Evolutionary conservation across 2,329 filamentous ascomycete species (phyloP).

Genomic region (Allantophomopsis lycopodina): DNA sequence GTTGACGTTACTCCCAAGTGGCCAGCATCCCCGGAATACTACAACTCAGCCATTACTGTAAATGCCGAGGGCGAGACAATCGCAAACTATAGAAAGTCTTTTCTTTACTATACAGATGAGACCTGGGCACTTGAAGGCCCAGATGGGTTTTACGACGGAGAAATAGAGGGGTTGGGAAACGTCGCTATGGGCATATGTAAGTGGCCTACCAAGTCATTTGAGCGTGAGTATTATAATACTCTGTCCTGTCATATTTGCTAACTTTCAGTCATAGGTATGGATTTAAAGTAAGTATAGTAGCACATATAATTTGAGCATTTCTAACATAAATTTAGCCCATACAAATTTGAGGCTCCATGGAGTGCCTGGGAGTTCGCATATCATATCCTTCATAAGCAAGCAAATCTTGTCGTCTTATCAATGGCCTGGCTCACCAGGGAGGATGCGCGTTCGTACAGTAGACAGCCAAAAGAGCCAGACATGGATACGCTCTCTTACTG

Average conservation of each 20-base stretch:
- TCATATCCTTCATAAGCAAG: not conserved
- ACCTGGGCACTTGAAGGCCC: conserved; percentile 43
- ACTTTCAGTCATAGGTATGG: not conserved
- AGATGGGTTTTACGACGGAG: conserved; percentile 32
- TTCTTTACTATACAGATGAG: conserved; percentile 20
- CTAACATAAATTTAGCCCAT: conserved; percentile 19
- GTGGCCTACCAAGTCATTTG: not conserved
- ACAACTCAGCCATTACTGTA: conserved; percentile 40
- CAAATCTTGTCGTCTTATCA: conserved; percentile 25
- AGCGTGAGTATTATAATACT: not conserved
- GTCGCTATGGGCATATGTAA: conserved; percentile 45
- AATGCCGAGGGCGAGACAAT: conserved; percentile 44
- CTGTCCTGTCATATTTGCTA: not conserved
- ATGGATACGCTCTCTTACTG: conserved; percentile 65
- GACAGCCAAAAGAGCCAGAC: conserved; percentile 44
- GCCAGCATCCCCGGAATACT: conserved; percentile 29
- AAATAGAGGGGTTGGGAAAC: conserved; percentile 32
- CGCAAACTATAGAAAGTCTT: conserved; percentile 45
- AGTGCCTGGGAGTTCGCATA: conserved; percentile 19
- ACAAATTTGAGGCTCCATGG: conserved; percentile 36
- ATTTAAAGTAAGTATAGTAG: conserved; percentile 2
- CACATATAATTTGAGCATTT: not conserved
- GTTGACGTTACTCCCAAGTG: conserved; percentile 27
- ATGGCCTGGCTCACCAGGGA: conserved; percentile 68
- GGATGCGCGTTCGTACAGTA: conserved; percentile 30